A percentile compares a stretch with the other conserved stretches of the same genome.
phyloP scores from a whole-genome alignment of 73 alveolate genomes.

The Paraurostyla sp. region DNA sequence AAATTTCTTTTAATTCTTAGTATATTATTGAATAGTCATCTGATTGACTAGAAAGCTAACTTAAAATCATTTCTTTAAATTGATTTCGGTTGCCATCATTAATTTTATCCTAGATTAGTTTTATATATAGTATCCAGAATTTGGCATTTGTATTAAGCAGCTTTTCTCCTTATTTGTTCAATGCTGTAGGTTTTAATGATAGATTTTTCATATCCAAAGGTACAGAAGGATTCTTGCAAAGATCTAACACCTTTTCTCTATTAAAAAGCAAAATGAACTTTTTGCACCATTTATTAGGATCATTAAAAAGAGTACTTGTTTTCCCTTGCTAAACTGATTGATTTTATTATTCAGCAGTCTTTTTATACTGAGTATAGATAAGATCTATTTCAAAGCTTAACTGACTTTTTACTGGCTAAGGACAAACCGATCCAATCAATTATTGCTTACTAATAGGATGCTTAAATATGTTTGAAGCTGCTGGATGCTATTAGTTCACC shows the following conservation, averaged over 20 bases:
- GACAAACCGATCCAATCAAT: not conserved
- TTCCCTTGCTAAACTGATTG: no score
- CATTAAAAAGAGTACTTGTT: no score
- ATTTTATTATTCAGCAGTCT: no score
- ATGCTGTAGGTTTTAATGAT: not conserved
- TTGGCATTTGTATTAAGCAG: conserved; percentile 6
- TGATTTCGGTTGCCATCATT: not conserved
- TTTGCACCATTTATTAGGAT: conserved; percentile 24
- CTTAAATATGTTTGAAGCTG: not conserved
- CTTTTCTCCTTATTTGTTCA: conserved; percentile 26
- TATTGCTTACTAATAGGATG: not conserved
- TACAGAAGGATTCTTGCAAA: not conserved
- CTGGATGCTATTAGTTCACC: no score
- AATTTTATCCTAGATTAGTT: conserved; percentile 3
- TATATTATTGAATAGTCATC: not conserved
- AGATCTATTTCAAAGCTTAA: not conserved
- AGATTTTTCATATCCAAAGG: conserved; percentile 30
- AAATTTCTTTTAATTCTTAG: not conserved
- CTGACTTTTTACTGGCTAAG: not conserved
- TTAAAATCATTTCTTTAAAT: not conserved
- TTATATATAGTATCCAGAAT: conserved; percentile 21
- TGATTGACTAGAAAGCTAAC: not conserved
- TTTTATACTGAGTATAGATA: not conserved
- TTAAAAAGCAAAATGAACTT: conserved; percentile 20
- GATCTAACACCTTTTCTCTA: conserved; percentile 30